A percentile compares a stretch with the other conserved stretches of the same genome.
Evolutionary conservation across 169 alveolate species (phyloP).

Genomic region (Babesia bigemina): DNA sequence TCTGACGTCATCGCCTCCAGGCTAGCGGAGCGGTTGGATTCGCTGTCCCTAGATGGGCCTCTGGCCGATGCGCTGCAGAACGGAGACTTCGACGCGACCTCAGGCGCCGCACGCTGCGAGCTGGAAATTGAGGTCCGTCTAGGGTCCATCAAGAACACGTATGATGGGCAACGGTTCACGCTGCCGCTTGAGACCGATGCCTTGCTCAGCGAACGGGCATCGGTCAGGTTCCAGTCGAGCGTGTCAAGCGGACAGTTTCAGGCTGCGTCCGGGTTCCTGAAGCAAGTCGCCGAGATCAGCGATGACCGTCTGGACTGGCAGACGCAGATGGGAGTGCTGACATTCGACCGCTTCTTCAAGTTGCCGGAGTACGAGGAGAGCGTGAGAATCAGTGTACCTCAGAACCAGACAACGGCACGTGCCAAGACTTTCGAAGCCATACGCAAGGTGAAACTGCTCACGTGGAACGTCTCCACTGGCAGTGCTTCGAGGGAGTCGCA

Average conservation of each 20-base stretch:
- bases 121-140: conserved; percentile 69
- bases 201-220: conserved; percentile 53
- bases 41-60: conserved; percentile 59
- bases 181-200: conserved; percentile 64
- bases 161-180: conserved; percentile 57
- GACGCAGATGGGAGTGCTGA: conserved; percentile 14
- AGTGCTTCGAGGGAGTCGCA: background rate
- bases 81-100: conserved; percentile 19
- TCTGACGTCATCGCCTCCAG: conserved; percentile 56
- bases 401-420: conserved; percentile 13
- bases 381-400: conserved; percentile 53
- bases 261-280: conserved; percentile 24
- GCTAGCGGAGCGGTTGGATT: conserved; percentile 60
- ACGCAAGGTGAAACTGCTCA: conserved; percentile 60
- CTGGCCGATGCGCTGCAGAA: conserved; percentile 50
- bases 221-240: conserved; percentile 48
- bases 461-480: conserved; percentile 64
- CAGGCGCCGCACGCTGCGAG: conserved; percentile 42
- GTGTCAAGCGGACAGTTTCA: conserved; percentile 46
- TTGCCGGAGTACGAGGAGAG: conserved; percentile 61
- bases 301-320: conserved; percentile 28
- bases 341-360: conserved; percentile 58
- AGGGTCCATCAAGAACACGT: conserved; percentile 33
- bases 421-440: conserved; percentile 44
- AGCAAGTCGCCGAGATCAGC: conserved; percentile 38